Evolutionary conservation across 108 stramenopile species (phyloP).

Genomic region (Fistulifera pelliculosa): DNA sequence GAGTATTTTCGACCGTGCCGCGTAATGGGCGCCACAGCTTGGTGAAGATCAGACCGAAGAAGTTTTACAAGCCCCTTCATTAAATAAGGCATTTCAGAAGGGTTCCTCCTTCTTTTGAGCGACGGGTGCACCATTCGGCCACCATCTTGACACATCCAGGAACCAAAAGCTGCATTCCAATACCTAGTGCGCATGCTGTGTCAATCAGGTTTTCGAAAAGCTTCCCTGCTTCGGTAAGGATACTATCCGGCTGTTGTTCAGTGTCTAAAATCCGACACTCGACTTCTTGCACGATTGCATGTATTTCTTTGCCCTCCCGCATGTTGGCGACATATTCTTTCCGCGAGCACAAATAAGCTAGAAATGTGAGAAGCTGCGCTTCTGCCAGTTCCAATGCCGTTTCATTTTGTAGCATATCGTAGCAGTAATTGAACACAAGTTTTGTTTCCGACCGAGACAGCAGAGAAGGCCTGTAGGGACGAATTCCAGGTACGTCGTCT

Average conservation of each 20-base stretch:
- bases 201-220: no score
- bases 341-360: constrained; percentile 47
- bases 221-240: no score
- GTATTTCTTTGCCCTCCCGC: constrained; percentile 1
- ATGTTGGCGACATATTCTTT: constrained; percentile 49
- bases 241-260: no score
- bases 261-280: no score
- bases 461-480: background rate
- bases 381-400: constrained; percentile 30
- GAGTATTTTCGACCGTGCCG: constrained; percentile 26
- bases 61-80: constrained; percentile 21
- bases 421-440: constrained; percentile 39
- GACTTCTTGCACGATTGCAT: no score
- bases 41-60: constrained; percentile 19
- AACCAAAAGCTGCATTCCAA: constrained; percentile 45
- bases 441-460: constrained; percentile 8
- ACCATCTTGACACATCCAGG: constrained; percentile 37
- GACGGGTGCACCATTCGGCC: constrained; percentile 30
- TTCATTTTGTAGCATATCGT: constrained; percentile 41
- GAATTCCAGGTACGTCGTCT: background rate
- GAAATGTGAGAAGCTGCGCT: constrained; percentile 42
- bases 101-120: constrained; percentile 12
- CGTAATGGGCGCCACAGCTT: constrained; percentile 21
- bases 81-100: constrained; percentile 10
- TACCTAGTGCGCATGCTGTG: constrained; percentile 26